Conservation (phyloP, 2,329 filamentous ascomycete genomes). For the Grosmannia serpens region DNA sequence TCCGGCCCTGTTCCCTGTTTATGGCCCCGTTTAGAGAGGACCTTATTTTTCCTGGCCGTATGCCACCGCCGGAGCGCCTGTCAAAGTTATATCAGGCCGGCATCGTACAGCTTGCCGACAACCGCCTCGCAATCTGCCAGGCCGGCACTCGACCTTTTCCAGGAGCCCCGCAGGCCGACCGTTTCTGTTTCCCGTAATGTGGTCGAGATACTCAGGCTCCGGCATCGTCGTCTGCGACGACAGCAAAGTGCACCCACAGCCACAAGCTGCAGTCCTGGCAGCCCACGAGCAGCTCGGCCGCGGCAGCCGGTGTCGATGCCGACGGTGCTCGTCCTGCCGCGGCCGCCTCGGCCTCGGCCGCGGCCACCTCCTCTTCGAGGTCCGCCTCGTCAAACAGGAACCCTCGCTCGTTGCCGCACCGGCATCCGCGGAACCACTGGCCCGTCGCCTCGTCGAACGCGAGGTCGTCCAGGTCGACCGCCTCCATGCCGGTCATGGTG, state of each 20-base stretch:
- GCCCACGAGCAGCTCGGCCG: slow-evolving; percentile 49
- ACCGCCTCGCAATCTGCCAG: too few species aligned
- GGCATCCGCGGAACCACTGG: slow-evolving; percentile 46
- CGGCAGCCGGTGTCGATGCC: slow-evolving; percentile 23
- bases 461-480: slow-evolving; percentile 54
- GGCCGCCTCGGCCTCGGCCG: neutral
- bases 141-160: too few species aligned
- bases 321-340: neutral
- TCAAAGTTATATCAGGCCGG: too few species aligned
- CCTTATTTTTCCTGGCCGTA: too few species aligned
- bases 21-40: too few species aligned
- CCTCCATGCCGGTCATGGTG: slow-evolving; percentile 44
- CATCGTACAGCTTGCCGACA: too few species aligned
- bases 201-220: neutral
- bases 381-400: slow-evolving; percentile 48
- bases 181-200: too few species aligned
- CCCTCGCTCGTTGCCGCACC: slow-evolving; percentile 52
- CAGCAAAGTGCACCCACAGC: slow-evolving; percentile 52
- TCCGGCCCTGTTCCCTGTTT: too few species aligned
- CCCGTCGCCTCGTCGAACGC: slow-evolving; percentile 29
- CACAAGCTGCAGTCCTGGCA: slow-evolving; percentile 57
- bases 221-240: slow-evolving; percentile 22
- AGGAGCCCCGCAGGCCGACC: too few species aligned
- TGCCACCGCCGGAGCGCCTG: too few species aligned
- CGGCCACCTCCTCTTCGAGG: slow-evolving; percentile 35